Conservation (phyloP, 2,329 filamentous ascomycete species). For the Aspergillus floridensis region DNA sequence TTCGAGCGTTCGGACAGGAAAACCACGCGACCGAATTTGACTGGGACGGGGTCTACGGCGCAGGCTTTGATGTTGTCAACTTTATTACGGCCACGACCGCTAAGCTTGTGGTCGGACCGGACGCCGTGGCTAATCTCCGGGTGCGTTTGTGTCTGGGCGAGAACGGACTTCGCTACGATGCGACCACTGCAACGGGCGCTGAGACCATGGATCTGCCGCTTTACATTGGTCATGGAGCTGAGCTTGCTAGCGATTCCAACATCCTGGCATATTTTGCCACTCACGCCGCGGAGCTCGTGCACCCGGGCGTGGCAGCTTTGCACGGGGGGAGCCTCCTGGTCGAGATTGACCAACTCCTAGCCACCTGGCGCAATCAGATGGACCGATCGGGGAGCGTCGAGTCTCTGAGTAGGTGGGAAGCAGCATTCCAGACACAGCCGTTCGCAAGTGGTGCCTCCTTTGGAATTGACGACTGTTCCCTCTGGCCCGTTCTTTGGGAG, state of each 20-base stretch:
- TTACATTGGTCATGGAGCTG: constrained; percentile 30
- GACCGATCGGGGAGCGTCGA: not conserved
- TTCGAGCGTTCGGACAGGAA: constrained; percentile 79
- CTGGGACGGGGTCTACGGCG: constrained; percentile 73
- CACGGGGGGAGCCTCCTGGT: constrained; percentile 28
- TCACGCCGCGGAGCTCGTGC: constrained; percentile 18
- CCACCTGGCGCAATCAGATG: constrained; percentile 27
- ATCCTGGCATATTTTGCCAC: constrained; percentile 35
- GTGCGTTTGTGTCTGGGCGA: constrained; percentile 40
- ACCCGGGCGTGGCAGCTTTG: constrained; percentile 28
- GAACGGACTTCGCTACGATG: constrained; percentile 38
- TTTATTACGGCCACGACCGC: constrained; percentile 41
- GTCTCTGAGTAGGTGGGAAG: constrained; percentile 32
- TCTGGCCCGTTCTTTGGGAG: constrained; percentile 44
- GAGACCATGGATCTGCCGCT: constrained; percentile 16
- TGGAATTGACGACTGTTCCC: constrained; percentile 43
- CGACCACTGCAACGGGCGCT: not conserved
- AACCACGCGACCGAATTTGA: constrained; percentile 70
- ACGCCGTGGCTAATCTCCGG: constrained; percentile 37
- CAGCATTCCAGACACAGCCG: constrained; percentile 26
- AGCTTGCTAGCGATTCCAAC: constrained; percentile 29
- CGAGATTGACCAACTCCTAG: constrained; percentile 30
- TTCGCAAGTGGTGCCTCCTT: constrained; percentile 39
- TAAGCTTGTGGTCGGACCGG: constrained; percentile 32
- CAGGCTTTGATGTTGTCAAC: constrained; percentile 73